phyloP scores from a whole-genome alignment of 225 moss, liverwort and hornwort species.

The Physcomitrellopsis africana region DNA sequence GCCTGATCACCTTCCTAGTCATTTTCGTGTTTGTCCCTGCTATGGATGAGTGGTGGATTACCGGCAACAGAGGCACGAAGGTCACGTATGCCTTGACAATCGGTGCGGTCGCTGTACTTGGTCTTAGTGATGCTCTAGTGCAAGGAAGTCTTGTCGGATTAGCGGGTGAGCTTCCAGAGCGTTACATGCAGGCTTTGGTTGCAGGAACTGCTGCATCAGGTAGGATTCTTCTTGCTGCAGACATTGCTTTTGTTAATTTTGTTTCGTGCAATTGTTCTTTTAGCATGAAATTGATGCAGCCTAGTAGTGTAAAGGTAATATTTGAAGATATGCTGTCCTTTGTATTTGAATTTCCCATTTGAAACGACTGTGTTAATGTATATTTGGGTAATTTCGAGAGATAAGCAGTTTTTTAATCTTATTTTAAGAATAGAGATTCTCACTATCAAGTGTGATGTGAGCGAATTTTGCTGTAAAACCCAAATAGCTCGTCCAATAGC shows the following conservation, averaged over 20 bases:
- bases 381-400: background rate
- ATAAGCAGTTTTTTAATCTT: background rate
- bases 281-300: background rate
- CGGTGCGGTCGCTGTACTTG: conserved; percentile 50
- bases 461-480: background rate
- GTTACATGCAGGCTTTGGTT: conserved; percentile 87
- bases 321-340: background rate
- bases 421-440: background rate
- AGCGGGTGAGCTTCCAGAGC: conserved; percentile 85
- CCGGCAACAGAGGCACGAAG: conserved; percentile 53
- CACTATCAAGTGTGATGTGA: background rate
- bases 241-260: background rate
- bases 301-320: background rate
- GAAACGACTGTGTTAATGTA: background rate
- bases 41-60: conserved; percentile 68
- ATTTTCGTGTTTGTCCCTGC: conserved; percentile 61
- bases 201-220: conserved; percentile 85
- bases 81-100: conserved; percentile 56
- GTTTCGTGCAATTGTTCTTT: background rate
- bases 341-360: background rate
- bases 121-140: conserved; percentile 71
- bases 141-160: conserved; percentile 76
- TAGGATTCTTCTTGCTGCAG: conserved; percentile 9
- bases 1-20: conserved; percentile 51
- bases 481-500: background rate